Base-by-base conservation (phyloP, 192 early-diverging fungal species). In the Umbelopsis sp. region DNA sequence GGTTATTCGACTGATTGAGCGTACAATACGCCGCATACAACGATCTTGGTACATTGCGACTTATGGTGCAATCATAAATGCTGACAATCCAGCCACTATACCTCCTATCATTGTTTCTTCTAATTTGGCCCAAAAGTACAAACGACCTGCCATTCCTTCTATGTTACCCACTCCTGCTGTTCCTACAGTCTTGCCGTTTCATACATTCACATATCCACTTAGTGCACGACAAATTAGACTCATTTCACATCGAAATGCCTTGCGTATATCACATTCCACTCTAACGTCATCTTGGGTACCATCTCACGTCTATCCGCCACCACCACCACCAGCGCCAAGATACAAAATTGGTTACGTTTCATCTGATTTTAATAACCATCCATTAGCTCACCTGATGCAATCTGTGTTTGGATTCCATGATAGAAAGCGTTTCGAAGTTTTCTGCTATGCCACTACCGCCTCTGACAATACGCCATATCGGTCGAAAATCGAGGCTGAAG, bases 291-390 rank as follows among this genome's bases (percentile, higher is more conserved):
- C 82, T 32, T 91, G 90, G 90, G 77, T 90, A 49, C 85, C 88
- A 0, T 78, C 81, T 1, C 84, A 86, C 26, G 86, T 94, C 0
- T 93, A 91, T 69, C 93, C 91, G 26, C 90, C 91, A 12, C 94
- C 96, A 7, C 83, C 89, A 17, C 90, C 91, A 8, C 84, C 89
- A 6, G 44, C 75, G 10, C 91, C 90, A 12, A 85, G 86, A 32
- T 75, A 95, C 45, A 88, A 87, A 50, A 84, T 98, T 45, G 96
- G 96, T 26, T 98, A 98, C 65, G 85, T 98, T 17, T 93, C 91
- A 26, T 95, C 93, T 6, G 96, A 98, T 74, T 96, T 98, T 66
- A 94, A 91, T 82, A 94, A 97, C 78, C 96, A 98, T 73, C 95
- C 96, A 10, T 76, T 97, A 34, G 87, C 95, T 32, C 95, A 97